A percentile compares a stretch with the other conserved stretches of the same genome.
These are phyloP conservation scores for Colletotrichum agaves DNA, from an alignment of 2,329 filamentous ascomycete species.

Conservation along the genomic window DNA sequence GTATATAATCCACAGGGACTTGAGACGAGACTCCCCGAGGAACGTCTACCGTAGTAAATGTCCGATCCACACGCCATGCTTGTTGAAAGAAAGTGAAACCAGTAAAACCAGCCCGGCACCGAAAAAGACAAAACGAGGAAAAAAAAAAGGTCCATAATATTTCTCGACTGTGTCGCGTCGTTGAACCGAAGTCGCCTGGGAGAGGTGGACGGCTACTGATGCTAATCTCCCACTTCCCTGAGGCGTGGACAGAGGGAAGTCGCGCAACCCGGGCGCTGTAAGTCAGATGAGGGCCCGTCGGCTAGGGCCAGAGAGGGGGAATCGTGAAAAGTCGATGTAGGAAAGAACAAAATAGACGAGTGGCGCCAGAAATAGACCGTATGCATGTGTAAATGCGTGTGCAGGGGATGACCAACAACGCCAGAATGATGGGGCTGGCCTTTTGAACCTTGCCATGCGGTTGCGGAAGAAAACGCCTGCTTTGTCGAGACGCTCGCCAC, in stretches of 20 bases:
- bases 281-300: not conserved
- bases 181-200: slow-evolving; percentile 8
- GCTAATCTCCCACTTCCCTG: slow-evolving; percentile 1
- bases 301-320: not conserved
- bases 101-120: slow-evolving; percentile 22
- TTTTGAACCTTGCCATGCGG: not conserved
- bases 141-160: slow-evolving; percentile 1
- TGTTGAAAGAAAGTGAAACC: slow-evolving; percentile 35
- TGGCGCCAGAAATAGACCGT: not conserved
- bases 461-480: not conserved
- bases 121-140: slow-evolving; percentile 16
- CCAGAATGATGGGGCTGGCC: not conserved
- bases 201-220: slow-evolving; percentile 9
- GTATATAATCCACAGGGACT: slow-evolving; percentile 31
- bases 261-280: not conserved
- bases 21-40: slow-evolving; percentile 25
- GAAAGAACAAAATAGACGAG: not conserved
- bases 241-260: slow-evolving; percentile 1
- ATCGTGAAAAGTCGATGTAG: slow-evolving; percentile 1
- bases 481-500: not conserved
- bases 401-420: slow-evolving; percentile 2
- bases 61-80: slow-evolving; percentile 37
- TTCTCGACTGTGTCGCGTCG: not conserved
- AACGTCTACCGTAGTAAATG: slow-evolving; percentile 34
- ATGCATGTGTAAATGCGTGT: slow-evolving; percentile 35